A percentile compares a stretch with the other conserved stretches of the same genome.
Conservation (phyloP, 805 yeast genomes). For the Clavispora santaluciae region DNA sequence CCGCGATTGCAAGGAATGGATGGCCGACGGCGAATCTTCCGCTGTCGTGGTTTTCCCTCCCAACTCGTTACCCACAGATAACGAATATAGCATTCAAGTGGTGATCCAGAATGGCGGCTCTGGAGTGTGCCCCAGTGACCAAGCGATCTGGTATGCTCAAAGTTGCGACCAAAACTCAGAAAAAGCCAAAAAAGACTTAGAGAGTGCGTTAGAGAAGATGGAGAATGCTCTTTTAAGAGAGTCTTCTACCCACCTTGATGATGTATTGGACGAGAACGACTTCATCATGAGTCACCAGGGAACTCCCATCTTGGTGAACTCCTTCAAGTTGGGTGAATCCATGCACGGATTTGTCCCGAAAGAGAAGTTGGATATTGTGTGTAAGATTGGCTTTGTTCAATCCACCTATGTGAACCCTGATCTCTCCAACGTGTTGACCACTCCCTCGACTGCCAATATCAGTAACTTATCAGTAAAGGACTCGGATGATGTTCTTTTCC, state of each 20-base stretch:
- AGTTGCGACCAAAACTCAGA: slow-evolving; percentile 63
- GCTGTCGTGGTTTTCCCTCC: slow-evolving; percentile 94
- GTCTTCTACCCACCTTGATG: slow-evolving; percentile 53
- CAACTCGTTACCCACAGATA: slow-evolving; percentile 59
- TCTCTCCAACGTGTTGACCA: slow-evolving; percentile 29
- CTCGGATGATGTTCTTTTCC: slow-evolving; percentile 27
- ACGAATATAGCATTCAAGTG: slow-evolving; percentile 76
- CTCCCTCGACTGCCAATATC: slow-evolving; percentile 21
- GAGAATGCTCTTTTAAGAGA: slow-evolving; percentile 80
- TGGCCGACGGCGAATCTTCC: slow-evolving; percentile 75
- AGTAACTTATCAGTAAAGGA: slow-evolving; percentile 15
- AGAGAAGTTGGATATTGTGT: slow-evolving; percentile 49
- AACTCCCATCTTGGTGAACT: slow-evolving; percentile 59
- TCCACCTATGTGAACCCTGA: slow-evolving; percentile 34
- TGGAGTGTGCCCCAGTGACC: slow-evolving; percentile 83
- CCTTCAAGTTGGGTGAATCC: slow-evolving; percentile 81
- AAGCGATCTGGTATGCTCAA: slow-evolving; percentile 85
- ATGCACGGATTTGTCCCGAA: slow-evolving; percentile 80
- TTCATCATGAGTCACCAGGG: slow-evolving; percentile 41
- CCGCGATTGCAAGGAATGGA: slow-evolving; percentile 89
- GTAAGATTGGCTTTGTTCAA: slow-evolving; percentile 38
- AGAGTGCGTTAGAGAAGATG: slow-evolving; percentile 73
- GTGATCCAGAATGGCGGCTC: slow-evolving; percentile 82
- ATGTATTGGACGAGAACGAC: slow-evolving; percentile 27
- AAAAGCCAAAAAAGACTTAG: slow-evolving; percentile 72